Conservation (phyloP, 148 eudicot species). For the Pouteria glomerata region DNA sequence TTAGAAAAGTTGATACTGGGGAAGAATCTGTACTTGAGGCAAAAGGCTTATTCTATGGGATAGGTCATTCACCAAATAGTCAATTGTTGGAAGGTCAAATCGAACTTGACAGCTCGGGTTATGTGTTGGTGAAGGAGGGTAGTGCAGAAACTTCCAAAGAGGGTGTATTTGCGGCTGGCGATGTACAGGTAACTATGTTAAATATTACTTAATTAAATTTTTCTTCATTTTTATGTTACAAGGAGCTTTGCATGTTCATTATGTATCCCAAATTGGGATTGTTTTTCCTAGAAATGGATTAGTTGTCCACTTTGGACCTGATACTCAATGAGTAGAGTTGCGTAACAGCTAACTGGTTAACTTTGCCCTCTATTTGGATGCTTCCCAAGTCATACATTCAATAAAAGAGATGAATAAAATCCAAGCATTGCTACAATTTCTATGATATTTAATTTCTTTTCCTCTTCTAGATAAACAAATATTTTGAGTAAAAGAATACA, state of each 20-base stretch:
- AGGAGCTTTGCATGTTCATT: not conserved
- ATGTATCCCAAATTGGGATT: not conserved
- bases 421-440: not conserved
- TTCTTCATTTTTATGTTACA: not conserved
- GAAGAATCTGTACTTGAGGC: slow-evolving; percentile 87
- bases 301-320: not conserved
- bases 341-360: not conserved
- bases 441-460: not conserved
- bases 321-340: not conserved
- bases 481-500: not conserved
- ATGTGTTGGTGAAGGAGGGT: slow-evolving; percentile 77
- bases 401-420: not conserved
- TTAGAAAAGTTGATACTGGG: slow-evolving; percentile 60
- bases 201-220: not conserved
- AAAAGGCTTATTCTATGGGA: slow-evolving; percentile 90
- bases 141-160: slow-evolving; percentile 71
- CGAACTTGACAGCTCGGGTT: slow-evolving; percentile 75
- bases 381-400: not conserved
- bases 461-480: not conserved
- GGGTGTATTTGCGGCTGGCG: slow-evolving; percentile 97
- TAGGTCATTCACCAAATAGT: slow-evolving; percentile 97
- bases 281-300: not conserved
- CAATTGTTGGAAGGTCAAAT: slow-evolving; percentile 81
- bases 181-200: slow-evolving; percentile 69
- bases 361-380: not conserved